Percentiles rank a stretch among this genome's conserved stretches.
Evolutionary conservation across 257 asterid species (phyloP).

Genomic region (Ilex asprella): DNA sequence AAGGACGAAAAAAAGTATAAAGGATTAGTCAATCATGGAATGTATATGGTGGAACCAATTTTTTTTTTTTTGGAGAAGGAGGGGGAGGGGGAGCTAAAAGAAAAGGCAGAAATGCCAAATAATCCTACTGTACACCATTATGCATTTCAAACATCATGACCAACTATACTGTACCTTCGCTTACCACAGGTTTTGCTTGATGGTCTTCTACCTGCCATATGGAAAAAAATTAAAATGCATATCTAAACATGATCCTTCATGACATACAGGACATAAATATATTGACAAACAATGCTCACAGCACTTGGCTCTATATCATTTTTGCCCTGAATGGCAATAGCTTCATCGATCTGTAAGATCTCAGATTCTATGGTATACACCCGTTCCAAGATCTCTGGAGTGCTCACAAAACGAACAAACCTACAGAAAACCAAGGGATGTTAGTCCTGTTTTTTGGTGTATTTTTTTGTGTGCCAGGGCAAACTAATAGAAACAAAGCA

Average conservation of each 20-base stretch:
- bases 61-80: too few relatives aligned
- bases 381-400: slow-evolving; percentile 95
- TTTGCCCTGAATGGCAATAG: slow-evolving; percentile 60
- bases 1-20: background rate
- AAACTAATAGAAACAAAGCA: background rate
- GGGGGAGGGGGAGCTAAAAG: background rate
- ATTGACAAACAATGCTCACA: slow-evolving; percentile 36
- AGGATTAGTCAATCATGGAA: background rate
- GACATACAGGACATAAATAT: slow-evolving; percentile 8
- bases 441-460: background rate
- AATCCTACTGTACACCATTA: background rate
- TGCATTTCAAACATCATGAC: slow-evolving; percentile 1
- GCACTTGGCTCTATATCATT: slow-evolving; percentile 41
- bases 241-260: background rate
- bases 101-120: background rate
- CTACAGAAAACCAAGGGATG: slow-evolving; percentile 27
- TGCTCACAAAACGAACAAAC: slow-evolving; percentile 99
- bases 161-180: slow-evolving; percentile 49
- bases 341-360: slow-evolving; percentile 85
- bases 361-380: slow-evolving; percentile 78
- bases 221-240: slow-evolving; percentile 5
- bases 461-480: too few relatives aligned
- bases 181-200: slow-evolving; percentile 37
- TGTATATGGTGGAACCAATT: too few relatives aligned
- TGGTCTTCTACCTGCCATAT: slow-evolving; percentile 51